A percentile compares a stretch with the other conserved stretches of the same genome.
phyloP scores from a whole-genome alignment of 352 stramenopile genomes.

The Blastocystis sp. region DNA sequence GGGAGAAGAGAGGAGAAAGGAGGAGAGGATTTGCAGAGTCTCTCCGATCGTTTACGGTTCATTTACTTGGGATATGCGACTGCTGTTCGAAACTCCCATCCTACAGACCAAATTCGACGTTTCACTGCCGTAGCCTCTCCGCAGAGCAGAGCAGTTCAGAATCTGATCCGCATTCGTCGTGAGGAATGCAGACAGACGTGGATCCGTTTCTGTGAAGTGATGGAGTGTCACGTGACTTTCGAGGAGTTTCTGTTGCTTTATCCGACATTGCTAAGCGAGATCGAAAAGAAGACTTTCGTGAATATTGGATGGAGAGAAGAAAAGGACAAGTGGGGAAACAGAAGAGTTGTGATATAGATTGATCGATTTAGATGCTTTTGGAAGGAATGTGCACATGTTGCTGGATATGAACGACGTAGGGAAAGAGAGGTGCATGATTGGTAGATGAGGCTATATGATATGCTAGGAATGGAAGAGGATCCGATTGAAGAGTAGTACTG shows the following conservation, averaged over 20 bases:
- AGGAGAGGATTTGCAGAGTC: background rate
- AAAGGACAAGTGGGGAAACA: background rate
- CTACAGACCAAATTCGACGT: background rate
- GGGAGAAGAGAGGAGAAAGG: background rate
- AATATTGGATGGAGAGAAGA: background rate
- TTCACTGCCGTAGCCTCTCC: background rate
- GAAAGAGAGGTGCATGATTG: background rate
- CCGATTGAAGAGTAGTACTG: conserved; percentile 7
- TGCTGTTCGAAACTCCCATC: background rate
- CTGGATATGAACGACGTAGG: background rate
- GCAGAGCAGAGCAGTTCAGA: background rate
- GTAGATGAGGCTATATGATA: background rate
- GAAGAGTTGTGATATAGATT: background rate
- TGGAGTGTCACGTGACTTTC: background rate
- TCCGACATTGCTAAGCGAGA: background rate
- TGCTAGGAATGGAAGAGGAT: background rate
- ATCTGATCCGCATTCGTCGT: background rate
- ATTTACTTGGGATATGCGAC: background rate
- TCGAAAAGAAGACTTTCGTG: background rate
- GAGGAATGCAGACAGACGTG: background rate
- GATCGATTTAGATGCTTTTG: background rate
- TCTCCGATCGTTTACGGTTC: background rate
- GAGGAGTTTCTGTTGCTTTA: background rate
- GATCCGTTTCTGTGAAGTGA: background rate
- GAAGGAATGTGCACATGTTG: background rate